Evolutionary conservation across 495 filamentous ascomycete genomes (phyloP), one percentile per base, ranked within the genome.

Genomic region (Acidiella bohemica): DNA sequence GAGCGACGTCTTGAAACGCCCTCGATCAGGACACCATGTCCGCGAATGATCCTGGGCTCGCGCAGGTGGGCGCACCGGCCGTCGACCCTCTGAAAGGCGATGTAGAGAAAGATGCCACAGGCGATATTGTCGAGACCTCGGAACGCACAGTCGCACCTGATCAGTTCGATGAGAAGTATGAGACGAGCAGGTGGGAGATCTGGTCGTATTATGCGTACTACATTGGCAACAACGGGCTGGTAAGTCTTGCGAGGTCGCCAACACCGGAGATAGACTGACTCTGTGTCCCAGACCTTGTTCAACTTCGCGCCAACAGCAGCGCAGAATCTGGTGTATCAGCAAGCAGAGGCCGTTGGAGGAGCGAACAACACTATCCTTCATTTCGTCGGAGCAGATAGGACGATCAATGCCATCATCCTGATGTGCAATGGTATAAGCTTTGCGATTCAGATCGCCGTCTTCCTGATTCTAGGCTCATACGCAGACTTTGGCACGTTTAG

Each of bases 141-240:
- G 60, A 60, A 17, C 48, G 46, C 13, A 47, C 59, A 22, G 50
- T 64, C 19, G 59, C 64, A 17, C 67, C 67, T 8, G 65, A 71
- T 46, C 61, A 71, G 44, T 67, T 67, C 39, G 68, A 72, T 38
- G 55, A 60, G 29, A 49, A 47, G 36, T 68, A 59, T 47, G 59
- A 61, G 53, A 76, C 75, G 3, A 63, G 65, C n/a, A 63, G 58
- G 39, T 61, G 46, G 47, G 75, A 79, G 50, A 73, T 79, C 10
- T 79, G 72, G 73, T 66, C 73, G 32, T 80, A 75, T 49, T 80
- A 80, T 56, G 47, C 44, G 53, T 80, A 76, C 50, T 80, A 80
- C 46, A 72, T 79, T 36, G 75, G 76, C 20, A 76, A 78, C 49
- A 78, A 79, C 56, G 75, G 75, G 5, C 53, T 80, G 24, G n/a